Evolutionary conservation across 768 basidiomycete genomes (phyloP).

Genomic region (Mycena kentingensis): DNA sequence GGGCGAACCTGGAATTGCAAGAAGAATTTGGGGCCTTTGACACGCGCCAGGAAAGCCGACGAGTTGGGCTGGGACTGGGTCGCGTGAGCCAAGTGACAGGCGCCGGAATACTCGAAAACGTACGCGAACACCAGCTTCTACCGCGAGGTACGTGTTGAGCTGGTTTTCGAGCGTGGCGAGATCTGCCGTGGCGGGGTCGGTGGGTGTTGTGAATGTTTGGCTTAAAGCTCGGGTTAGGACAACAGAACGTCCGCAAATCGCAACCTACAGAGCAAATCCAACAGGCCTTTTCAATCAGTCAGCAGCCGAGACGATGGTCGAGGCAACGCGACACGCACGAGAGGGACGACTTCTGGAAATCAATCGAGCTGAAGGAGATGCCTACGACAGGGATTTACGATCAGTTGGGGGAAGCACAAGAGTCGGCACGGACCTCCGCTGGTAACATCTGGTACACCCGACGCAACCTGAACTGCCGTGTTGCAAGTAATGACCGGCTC

Average conservation of each 20-base stretch:
- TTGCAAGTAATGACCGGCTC: conserved; percentile 26
- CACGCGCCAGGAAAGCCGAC: conserved; percentile 23
- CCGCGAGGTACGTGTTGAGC: conserved; percentile 30
- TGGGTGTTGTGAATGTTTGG: conserved; percentile 27
- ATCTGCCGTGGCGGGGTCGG: conserved; percentile 28
- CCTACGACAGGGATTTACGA: conserved; percentile 4
- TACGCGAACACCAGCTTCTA: conserved; percentile 32
- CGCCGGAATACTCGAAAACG: background rate
- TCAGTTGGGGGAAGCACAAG: background rate
- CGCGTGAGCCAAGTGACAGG: background rate
- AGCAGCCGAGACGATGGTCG: background rate
- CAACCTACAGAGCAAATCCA: conserved; percentile 30
- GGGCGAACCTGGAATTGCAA: conserved; percentile 31
- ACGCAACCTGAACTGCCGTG: conserved; percentile 24
- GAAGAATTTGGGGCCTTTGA: conserved; percentile 36
- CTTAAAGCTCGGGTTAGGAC: background rate
- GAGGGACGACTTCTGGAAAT: conserved; percentile 30
- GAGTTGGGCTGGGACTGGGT: conserved; percentile 29
- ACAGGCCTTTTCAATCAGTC: conserved; percentile 13
- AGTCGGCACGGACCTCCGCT: conserved; percentile 15
- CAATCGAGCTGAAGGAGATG: conserved; percentile 28
- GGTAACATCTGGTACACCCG: conserved; percentile 30
- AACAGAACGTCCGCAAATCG: no score
- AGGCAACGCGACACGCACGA: conserved; percentile 2
- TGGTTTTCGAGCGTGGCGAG: conserved; percentile 29